Base-by-base conservation (phyloP, 2,329 filamentous ascomycete genomes). In the Alternaria sp. region DNA sequence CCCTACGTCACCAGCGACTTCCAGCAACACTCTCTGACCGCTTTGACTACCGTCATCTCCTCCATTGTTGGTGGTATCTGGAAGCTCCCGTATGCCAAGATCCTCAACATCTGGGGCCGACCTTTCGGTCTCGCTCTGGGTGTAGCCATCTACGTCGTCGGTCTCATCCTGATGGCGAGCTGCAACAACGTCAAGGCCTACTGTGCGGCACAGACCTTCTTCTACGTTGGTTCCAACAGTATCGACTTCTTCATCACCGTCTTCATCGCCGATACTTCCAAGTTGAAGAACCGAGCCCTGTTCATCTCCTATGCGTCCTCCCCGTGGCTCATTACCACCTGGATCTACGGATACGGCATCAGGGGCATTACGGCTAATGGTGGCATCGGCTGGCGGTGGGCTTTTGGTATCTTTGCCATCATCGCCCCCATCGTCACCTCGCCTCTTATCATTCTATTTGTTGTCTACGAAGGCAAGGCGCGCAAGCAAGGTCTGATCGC, bases 181-280 rank as follows among this genome's bases (percentile, higher is more conserved):
- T 91, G 86, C 75, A 82, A 83, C 9, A 85, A 85, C 59, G 84
- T 91, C 26, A 76, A 85, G 63, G 86, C 84, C 0, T 91, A 88
- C 75, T 87, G 86, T 48, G 88, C 88, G 4, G 88, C 87, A 2
- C 83, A 88, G 63, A 88, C 90, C 2, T 89, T 92, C 71, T 91
- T 89, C 72, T 84, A 84, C 53, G 84, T 90, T 38, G 90, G 90
- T 11, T 76, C 70, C 61, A 84, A 85, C 28, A 87, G 87, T 7
- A 79, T 91, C 43, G 84, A 83, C 59, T 91, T 89, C 69, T 84
- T 84, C 42, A 80, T 91, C 28, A 85, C 84, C 55, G 85, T 92
- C 32, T 88, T 92, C 67, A 86, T 91, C 52, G 88, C 89, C 28
- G 90, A 92, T 68, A 90, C 88, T 1, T 88, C 89, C 1, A 84